A percentile compares a stretch with the other conserved stretches of the same genome.
phyloP scores from a whole-genome alignment of 306 rosid genomes.

The Rosa chinensis region DNA sequence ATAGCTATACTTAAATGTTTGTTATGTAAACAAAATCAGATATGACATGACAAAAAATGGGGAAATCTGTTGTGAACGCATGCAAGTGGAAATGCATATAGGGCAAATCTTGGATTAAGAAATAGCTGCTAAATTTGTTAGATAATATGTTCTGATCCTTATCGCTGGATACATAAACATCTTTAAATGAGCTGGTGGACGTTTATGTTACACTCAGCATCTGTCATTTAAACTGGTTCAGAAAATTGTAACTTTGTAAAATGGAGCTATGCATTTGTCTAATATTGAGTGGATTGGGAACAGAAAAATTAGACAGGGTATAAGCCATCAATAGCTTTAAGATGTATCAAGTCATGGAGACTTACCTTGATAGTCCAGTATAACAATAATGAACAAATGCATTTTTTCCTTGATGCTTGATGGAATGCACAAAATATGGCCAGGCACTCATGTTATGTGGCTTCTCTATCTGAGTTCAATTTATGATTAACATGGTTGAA shows the following conservation, averaged over 20 bases:
- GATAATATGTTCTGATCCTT: background rate
- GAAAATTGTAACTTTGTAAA: background rate
- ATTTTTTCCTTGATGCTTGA: background rate
- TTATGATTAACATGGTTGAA: slow-evolving; percentile 14
- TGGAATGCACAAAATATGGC: background rate
- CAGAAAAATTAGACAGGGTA: background rate
- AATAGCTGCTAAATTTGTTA: background rate
- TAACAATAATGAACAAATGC: background rate
- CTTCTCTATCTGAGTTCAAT: slow-evolving; percentile 11
- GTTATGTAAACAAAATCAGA: too few species aligned
- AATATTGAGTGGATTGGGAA: background rate
- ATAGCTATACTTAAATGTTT: background rate
- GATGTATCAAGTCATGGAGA: background rate
- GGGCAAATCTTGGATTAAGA: background rate
- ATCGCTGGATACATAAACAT: background rate
- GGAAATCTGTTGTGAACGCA: background rate
- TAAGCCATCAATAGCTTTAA: background rate
- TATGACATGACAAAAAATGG: slow-evolving; percentile 3
- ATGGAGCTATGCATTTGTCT: background rate
- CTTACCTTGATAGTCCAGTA: background rate
- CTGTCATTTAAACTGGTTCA: background rate
- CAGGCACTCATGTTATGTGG: slow-evolving; percentile 23
- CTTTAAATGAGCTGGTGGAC: too few species aligned
- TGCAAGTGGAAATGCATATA: background rate
- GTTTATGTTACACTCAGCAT: too few species aligned